Percentiles rank a stretch among this genome's conserved stretches.
phyloP scores from a whole-genome alignment of 1,139 yeast species.

The Pneumocystis canis region DNA sequence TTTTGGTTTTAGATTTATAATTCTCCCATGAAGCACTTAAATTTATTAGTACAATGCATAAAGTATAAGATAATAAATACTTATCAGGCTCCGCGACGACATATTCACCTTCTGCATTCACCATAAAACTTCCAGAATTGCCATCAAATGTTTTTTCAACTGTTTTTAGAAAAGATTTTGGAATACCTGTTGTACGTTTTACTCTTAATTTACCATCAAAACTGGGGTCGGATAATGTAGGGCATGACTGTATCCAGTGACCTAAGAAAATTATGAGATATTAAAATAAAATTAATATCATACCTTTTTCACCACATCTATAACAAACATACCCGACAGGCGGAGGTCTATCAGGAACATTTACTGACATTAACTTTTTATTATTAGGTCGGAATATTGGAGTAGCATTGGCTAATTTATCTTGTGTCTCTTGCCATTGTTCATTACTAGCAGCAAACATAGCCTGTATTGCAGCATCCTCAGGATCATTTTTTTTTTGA shows the following conservation, averaged over 20 bases:
- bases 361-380: constrained; percentile 13
- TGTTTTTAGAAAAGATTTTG: constrained; percentile 77
- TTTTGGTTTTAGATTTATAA: constrained; percentile 34
- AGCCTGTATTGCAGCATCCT: constrained; percentile 73
- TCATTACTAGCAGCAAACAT: constrained; percentile 89
- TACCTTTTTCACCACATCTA: constrained; percentile 79
- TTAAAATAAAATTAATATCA: background rate
- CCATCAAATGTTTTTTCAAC: constrained; percentile 40
- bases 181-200: constrained; percentile 92
- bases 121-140: constrained; percentile 53
- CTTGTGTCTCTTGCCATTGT: constrained; percentile 92
- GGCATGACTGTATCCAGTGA: constrained; percentile 94
- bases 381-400: constrained; percentile 24
- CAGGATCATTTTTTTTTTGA: constrained; percentile 30
- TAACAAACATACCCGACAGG: constrained; percentile 95
- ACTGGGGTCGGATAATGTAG: constrained; percentile 80
- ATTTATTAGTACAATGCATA: background rate
- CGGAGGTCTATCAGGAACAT: constrained; percentile 52
- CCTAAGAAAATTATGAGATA: constrained; percentile 20
- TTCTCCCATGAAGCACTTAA: constrained; percentile 64
- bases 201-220: constrained; percentile 77
- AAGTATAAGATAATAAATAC: background rate
- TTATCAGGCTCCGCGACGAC: constrained; percentile 90
- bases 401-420: constrained; percentile 53
- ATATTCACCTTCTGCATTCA: constrained; percentile 88